These are phyloP conservation scores for Talaromyces trachyspermus DNA, from an alignment of 495 filamentous ascomycete genomes.

Conservation along the genomic window DNA sequence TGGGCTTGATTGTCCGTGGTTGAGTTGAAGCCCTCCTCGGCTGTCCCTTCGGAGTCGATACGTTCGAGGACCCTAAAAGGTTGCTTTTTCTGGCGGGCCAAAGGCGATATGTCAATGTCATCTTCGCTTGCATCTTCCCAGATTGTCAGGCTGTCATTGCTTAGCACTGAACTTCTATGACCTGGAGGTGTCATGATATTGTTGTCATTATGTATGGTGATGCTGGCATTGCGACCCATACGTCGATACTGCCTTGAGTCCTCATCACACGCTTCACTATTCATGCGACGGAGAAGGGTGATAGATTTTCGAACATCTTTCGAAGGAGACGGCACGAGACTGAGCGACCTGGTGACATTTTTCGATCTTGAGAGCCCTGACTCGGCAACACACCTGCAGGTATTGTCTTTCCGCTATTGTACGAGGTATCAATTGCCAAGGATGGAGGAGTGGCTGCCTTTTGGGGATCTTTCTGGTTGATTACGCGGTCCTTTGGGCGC, in stretches of 20 bases:
- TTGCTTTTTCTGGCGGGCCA: slow-evolving; percentile 4
- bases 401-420: not conserved
- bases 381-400: not conserved
- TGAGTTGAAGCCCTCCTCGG: not conserved
- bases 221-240: slow-evolving; percentile 3
- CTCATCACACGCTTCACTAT: slow-evolving; percentile 14
- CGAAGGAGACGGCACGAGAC: not conserved
- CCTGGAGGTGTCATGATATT: not conserved
- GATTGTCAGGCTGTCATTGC: slow-evolving; percentile 27
- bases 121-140: slow-evolving; percentile 26
- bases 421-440: not conserved
- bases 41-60: slow-evolving; percentile 7
- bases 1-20: not conserved
- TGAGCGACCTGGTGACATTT: not conserved
- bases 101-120: not conserved
- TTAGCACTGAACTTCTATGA: slow-evolving; percentile 2
- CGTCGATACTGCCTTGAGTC: slow-evolving; percentile 6
- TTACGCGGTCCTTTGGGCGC: slow-evolving; percentile 32
- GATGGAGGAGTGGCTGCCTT: slow-evolving; percentile 18
- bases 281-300: slow-evolving; percentile 15
- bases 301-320: slow-evolving; percentile 10
- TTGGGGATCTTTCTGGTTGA: slow-evolving; percentile 21
- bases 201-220: not conserved
- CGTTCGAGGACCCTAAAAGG: slow-evolving; percentile 5
- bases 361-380: not conserved